Percentiles rank a stretch among this genome's conserved stretches.
These are phyloP conservation scores for Tricholoma hemisulphureum DNA, from an alignment of 768 basidiomycete species.

Conservation along the genomic window DNA sequence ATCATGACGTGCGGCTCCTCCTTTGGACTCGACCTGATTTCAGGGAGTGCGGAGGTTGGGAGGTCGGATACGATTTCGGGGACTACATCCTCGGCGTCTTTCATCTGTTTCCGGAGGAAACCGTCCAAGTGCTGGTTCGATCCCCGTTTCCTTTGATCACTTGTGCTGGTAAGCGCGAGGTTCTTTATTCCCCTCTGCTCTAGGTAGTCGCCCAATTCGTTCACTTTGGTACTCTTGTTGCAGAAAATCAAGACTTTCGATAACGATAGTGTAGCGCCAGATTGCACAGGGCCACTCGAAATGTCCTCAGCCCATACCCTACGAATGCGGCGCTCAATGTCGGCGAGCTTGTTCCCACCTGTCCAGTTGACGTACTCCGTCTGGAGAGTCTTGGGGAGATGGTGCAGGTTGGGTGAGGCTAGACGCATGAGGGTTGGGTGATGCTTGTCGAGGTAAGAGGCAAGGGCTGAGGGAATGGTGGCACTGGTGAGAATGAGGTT, in stretches of 20 bases:
- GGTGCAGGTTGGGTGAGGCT: slow-evolving; percentile 78
- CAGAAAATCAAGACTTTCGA: slow-evolving; percentile 82
- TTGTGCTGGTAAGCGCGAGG: slow-evolving; percentile 63
- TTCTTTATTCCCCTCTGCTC: slow-evolving; percentile 58
- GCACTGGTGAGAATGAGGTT: slow-evolving; percentile 81
- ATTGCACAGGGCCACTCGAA: slow-evolving; percentile 12
- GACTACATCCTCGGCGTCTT: slow-evolving; percentile 10
- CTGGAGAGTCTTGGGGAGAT: slow-evolving; percentile 65
- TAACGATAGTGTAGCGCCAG: slow-evolving; percentile 28
- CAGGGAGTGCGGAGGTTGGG: neutral
- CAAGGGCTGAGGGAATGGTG: slow-evolving; percentile 79
- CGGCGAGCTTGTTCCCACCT: slow-evolving; percentile 77
- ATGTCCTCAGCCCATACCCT: slow-evolving; percentile 75
- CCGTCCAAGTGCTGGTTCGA: slow-evolving; percentile 75
- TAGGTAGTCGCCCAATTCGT: slow-evolving; percentile 58
- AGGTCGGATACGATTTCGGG: slow-evolving; percentile 3
- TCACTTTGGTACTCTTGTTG: slow-evolving; percentile 71
- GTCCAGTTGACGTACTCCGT: slow-evolving; percentile 76
- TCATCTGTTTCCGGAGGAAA: slow-evolving; percentile 50
- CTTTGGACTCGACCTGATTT: slow-evolving; percentile 28
- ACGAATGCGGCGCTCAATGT: slow-evolving; percentile 73
- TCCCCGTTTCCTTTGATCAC: slow-evolving; percentile 58
- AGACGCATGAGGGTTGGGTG: slow-evolving; percentile 71
- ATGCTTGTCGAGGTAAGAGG: slow-evolving; percentile 56
- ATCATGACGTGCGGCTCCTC: slow-evolving; percentile 66